These are phyloP conservation scores for Chloroidium sp. DNA, from an alignment of 163 green algal species.

Conservation along the genomic window DNA sequence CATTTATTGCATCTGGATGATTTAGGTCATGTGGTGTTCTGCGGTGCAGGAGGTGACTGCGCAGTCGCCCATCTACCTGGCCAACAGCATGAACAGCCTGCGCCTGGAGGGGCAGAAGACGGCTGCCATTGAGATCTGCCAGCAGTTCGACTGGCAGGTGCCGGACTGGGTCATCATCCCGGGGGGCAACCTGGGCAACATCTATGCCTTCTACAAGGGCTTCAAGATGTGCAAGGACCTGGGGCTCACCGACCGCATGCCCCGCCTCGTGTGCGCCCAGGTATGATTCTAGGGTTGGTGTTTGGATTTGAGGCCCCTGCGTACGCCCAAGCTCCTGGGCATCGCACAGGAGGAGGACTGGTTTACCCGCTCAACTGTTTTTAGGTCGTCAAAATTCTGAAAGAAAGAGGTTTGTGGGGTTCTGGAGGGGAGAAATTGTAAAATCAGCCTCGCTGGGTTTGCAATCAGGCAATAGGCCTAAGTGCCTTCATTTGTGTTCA, in stretches of 20 bases:
- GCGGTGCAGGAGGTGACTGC: constrained; percentile 69
- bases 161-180: constrained; percentile 99
- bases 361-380: too few species aligned
- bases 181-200: constrained; percentile 98
- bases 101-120: constrained; percentile 99
- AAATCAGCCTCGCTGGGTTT: too few species aligned
- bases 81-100: constrained; percentile 98
- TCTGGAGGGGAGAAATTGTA: too few species aligned
- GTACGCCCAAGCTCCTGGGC: not conserved
- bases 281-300: constrained; percentile 4
- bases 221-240: constrained; percentile 97
- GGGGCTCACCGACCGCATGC: constrained; percentile 83
- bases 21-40: not conserved
- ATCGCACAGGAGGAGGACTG: too few species aligned
- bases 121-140: constrained; percentile 97
- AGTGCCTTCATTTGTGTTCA: too few species aligned
- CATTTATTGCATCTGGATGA: too few species aligned
- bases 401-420: too few species aligned
- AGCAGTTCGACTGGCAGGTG: constrained; percentile 99
- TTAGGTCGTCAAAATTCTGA: too few species aligned
- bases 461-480: too few species aligned
- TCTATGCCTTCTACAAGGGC: constrained; percentile 99
- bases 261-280: constrained; percentile 87
- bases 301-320: not conserved
- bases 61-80: constrained; percentile 96